A percentile compares a stretch with the other conserved stretches of the same genome.
Evolutionary conservation across 106 monocot species (phyloP).

Genomic region (Ottelia alismoides): DNA sequence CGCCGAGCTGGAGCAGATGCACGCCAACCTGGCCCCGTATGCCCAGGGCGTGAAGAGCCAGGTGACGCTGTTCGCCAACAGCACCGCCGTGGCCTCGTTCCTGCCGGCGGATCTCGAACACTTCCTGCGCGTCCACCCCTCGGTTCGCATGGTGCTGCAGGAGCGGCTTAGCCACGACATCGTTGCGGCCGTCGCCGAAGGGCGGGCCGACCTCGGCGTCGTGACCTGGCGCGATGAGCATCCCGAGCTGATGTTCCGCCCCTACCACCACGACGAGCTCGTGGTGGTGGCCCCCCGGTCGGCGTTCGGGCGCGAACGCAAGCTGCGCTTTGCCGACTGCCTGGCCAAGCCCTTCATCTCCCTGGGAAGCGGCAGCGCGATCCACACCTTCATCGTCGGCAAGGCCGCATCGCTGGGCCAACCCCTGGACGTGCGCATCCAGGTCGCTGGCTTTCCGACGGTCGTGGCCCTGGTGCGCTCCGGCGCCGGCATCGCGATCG

Average conservation of each 20-base stretch:
- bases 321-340: neutral
- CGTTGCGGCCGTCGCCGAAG: neutral
- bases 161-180: neutral
- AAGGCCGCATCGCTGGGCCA: neutral
- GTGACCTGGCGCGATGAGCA: neutral
- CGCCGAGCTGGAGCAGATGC: neutral
- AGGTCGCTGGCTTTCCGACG: too few relatives aligned
- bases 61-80: neutral
- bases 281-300: neutral
- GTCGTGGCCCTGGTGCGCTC: too few relatives aligned
- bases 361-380: too few relatives aligned
- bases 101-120: neutral
- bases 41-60: neutral
- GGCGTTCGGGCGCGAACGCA: neutral
- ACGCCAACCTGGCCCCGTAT: neutral
- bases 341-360: neutral
- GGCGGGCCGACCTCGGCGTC: neutral
- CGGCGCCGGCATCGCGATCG: too few relatives aligned
- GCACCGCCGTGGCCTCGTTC: neutral
- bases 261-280: neutral
- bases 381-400: neutral
- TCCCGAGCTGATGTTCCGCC: neutral
- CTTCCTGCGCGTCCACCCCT: neutral
- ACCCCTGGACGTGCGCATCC: too few relatives aligned
- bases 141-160: neutral